Evolutionary conservation across 1,284 basidiomycete genomes (phyloP).

Genomic region (Exobasidium rhododendri): DNA sequence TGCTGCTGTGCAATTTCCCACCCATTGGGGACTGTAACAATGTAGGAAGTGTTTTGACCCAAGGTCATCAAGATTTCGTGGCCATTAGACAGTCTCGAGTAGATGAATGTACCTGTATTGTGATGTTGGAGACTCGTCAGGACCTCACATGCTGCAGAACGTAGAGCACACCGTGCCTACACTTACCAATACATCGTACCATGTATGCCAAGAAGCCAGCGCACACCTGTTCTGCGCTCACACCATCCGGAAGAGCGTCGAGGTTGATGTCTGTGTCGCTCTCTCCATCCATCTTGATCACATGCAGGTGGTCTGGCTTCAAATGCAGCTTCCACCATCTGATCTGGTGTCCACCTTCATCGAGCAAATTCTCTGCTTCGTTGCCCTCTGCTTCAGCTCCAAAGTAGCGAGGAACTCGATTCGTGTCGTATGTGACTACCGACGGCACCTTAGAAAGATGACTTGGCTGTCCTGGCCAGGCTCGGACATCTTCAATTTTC

Average conservation of each 20-base stretch:
- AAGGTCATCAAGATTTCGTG: conserved; percentile 15
- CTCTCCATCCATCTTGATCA: conserved; percentile 18
- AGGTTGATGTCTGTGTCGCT: conserved; percentile 12
- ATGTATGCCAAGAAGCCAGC: conserved; percentile 19
- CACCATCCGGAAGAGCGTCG: conserved; percentile 17
- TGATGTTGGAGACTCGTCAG: no score
- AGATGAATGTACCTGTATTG: conserved; percentile 21
- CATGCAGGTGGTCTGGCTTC: conserved; percentile 16
- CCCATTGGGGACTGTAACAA: conserved; percentile 18
- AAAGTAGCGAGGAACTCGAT: conserved; percentile 16
- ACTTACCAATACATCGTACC: conserved; percentile 19
- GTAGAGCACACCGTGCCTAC: no score
- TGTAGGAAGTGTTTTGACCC: conserved; percentile 18
- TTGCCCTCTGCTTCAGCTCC: conserved; percentile 20
- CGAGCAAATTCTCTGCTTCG: conserved; percentile 17
- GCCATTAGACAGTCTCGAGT: conserved; percentile 17
- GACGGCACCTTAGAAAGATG: conserved; percentile 22
- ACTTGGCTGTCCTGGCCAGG: conserved; percentile 20
- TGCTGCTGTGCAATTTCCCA: conserved; percentile 22
- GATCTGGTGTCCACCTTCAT: conserved; percentile 18
- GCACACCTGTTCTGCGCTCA: conserved; percentile 20
- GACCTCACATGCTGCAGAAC: no score
- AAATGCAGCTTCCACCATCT: conserved; percentile 22
- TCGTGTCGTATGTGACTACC: conserved; percentile 19
- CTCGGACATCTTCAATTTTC: conserved; percentile 17